These are phyloP conservation scores for Boletus bicolor DNA, from an alignment of 768 basidiomycete genomes.

Conservation along the genomic window DNA sequence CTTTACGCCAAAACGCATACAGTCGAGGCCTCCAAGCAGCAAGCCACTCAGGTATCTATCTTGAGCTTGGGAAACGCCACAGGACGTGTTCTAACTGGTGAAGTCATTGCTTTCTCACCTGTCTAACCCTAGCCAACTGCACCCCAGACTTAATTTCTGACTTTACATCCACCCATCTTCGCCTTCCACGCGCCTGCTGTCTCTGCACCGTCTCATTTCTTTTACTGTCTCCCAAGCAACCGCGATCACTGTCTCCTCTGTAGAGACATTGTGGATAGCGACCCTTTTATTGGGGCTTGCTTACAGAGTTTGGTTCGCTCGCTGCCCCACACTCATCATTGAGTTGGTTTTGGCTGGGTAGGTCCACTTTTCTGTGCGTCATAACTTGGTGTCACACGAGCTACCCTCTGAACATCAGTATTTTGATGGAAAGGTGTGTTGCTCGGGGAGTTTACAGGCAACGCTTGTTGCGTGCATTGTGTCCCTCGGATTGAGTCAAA, in stretches of 20 bases:
- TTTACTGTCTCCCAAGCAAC: constrained; percentile 73
- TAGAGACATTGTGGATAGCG: constrained; percentile 60
- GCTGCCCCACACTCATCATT: no score
- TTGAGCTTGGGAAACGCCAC: constrained; percentile 79
- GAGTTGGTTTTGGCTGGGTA: no score
- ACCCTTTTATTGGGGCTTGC: no score
- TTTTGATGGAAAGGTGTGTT: constrained; percentile 59
- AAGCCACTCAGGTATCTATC: constrained; percentile 80
- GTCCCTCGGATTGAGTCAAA: constrained; percentile 38
- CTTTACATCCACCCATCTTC: constrained; percentile 51
- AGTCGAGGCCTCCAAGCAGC: constrained; percentile 63
- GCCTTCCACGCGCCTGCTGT: constrained; percentile 64
- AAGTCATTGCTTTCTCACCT: background rate
- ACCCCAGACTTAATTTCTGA: constrained; percentile 66
- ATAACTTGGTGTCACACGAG: no score
- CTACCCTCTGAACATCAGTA: no score
- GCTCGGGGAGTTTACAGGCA: constrained; percentile 54
- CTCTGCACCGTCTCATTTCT: constrained; percentile 62
- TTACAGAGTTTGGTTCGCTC: no score
- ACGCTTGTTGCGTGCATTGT: constrained; percentile 35
- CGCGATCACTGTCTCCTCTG: constrained; percentile 51
- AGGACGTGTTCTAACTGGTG: constrained; percentile 77
- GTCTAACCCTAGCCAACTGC: background rate
- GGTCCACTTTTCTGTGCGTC: no score
- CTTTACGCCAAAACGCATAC: constrained; percentile 59